Conservation (phyloP, 306 rosid genomes). For the Amphicarpaea edgeworthii region DNA sequence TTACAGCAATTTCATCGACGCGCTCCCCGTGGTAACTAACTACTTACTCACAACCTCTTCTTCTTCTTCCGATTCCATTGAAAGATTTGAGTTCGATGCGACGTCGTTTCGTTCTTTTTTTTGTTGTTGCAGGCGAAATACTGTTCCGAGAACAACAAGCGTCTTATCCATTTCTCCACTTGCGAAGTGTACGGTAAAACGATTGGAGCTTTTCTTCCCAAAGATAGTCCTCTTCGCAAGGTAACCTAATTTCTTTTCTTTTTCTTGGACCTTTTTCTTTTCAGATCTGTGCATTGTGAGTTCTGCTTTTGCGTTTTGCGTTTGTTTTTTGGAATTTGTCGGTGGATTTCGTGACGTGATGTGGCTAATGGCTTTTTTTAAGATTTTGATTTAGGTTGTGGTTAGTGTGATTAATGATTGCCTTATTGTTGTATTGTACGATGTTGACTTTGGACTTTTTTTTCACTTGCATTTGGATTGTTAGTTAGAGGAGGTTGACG, state of each 20-base stretch:
- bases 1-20: conserved; percentile 97
- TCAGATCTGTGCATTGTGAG: conserved; percentile 41
- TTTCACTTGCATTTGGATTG: not conserved
- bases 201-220: conserved; percentile 94
- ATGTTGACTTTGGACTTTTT: conserved; percentile 27
- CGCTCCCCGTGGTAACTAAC: conserved; percentile 87
- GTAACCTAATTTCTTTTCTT: conserved; percentile 50
- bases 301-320: conserved; percentile 27
- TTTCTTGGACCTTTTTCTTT: not conserved
- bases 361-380: not conserved
- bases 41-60: not conserved
- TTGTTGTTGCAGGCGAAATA: conserved; percentile 74
- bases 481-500: conserved; percentile 2
- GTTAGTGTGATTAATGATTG: not conserved
- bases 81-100: conserved; percentile 31
- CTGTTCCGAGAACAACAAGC: conserved; percentile 88
- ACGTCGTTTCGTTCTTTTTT: not conserved
- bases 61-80: not conserved
- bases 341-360: conserved; percentile 10
- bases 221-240: conserved; percentile 97
- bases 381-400: not conserved
- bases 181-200: conserved; percentile 99
- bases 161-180: conserved; percentile 97
- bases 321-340: conserved; percentile 40
- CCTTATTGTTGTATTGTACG: not conserved